Evolutionary conservation across 2,329 filamentous ascomycete genomes (phyloP), one percentile per base, ranked within the genome.

Genomic region (Colletotrichum spinosum): DNA sequence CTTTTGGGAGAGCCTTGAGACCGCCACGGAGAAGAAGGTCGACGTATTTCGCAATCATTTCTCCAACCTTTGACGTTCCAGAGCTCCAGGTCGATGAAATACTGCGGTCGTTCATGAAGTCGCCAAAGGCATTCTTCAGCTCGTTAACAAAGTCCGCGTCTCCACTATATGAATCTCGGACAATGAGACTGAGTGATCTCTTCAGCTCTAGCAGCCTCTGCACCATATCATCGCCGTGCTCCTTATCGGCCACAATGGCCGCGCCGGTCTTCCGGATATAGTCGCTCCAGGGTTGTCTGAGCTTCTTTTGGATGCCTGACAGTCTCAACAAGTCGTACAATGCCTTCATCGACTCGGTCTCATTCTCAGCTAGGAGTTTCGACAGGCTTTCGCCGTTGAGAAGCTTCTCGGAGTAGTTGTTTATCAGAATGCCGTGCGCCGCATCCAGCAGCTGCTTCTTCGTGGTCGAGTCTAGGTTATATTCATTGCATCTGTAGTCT

Each of bases 31-130:
- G 85, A 17, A 99, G 83, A 80, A 92, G 85, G 77, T 99, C 96
- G 67, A 99, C 92, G 72, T 98, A 94, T 78, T 97, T 98, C 37
- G 96, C 97, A 71, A 97, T 97, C 94, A 98, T 97, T 81, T 99
- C 96, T 54, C 95, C 96, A 12, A 97, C 93, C 82, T 97, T 98
- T 15, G 94, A 93, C 60, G 94, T 97, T 60, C 94, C 91, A 0
- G 92, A 93, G 55, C 89, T 88, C 87, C 92, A 95, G 5, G 88
- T 90, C 5, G 88, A 83, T 8, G 87, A 85, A 1, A 87, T 89
- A 73, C 90, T 92, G 74, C 91, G 91, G 76, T 96, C 92, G 76
- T 99, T 99, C 84, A 99, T 97, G 72, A 98, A 97, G 1, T 83
- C 86, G 57, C 92, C 90, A 74, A 99, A 98, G 0, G 93, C 87